Evolutionary conservation across 2,329 filamentous ascomycete genomes (phyloP), one percentile per base, ranked within the genome.

Genomic region (Stylonectria norvegica): DNA sequence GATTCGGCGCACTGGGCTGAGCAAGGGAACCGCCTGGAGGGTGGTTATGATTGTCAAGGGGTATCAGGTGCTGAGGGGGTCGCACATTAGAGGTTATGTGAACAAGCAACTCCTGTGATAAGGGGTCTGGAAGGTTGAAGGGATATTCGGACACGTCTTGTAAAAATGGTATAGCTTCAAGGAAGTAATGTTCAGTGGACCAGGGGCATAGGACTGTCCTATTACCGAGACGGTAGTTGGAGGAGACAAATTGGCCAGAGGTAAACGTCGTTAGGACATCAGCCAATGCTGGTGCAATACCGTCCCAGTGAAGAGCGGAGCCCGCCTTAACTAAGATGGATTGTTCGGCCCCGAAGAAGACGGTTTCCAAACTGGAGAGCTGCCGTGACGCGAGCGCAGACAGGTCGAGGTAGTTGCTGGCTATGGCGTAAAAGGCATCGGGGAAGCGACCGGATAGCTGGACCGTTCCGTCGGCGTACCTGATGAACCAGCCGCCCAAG

Each of bases 401-500:
- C 16, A 42, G 15, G 4, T 43, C 17, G 22, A 44, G 20, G n/a
- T 36, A 16, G n/a, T 8, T 14, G 10, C n/a, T 15, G 25, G 28
- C 31, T 6, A 43, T 16, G 11, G 27, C 23, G 20, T 36, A 33
- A 20, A 47, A 47, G 27, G 30, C 16, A 34, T 47, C 41, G 8
- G 41, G 34, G 4, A 40, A 44, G 15, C 15, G 23, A 5, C 41
- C 44, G 11, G 30, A 38, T 2, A 47, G 19, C 22, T 44, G 37
- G 25, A 35, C 31, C 4, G 34, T 36, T 12, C 30, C 25, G 27
- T 47, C 35, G n/a, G 5, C 12, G 17, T 41, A 47, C n/a, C 25
- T 35, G n/a, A 41, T 14, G 20, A 47, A 44, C 40, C 44, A 44
- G 15, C 44, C 44, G 4, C 41, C 40, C 4, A 40, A 20, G n/a